Percentiles rank a stretch among this genome's conserved stretches.
phyloP scores from a whole-genome alignment of 2,329 filamentous ascomycete species.

The Colletotrichum zoysiae region DNA sequence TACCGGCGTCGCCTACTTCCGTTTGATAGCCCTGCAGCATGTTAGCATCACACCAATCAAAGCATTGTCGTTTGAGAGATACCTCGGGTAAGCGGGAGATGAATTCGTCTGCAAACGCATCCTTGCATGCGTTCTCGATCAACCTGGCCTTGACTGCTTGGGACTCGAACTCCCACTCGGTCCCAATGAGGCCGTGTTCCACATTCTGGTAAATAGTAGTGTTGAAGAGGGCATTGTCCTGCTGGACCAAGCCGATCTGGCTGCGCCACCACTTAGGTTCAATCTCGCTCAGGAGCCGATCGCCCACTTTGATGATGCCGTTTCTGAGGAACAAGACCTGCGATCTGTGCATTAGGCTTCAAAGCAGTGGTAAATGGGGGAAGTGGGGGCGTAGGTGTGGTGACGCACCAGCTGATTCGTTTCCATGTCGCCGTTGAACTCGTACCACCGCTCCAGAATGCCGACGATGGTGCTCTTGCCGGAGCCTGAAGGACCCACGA shows the following conservation, averaged over 20 bases:
- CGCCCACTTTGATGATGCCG: conserved; percentile 36
- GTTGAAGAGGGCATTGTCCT: conserved; percentile 67
- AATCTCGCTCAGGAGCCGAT: conserved; percentile 68
- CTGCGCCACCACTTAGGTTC: conserved; percentile 93
- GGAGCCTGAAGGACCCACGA: conserved; percentile 52
- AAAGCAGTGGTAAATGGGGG: conserved; percentile 79
- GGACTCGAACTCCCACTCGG: conserved; percentile 52
- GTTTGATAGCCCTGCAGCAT: conserved; percentile 66
- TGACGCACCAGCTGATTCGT: conserved; percentile 53
- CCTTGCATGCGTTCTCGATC: conserved; percentile 61
- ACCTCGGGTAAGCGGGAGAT: conserved; percentile 61
- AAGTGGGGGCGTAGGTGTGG: conserved; percentile 70
- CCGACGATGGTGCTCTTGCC: conserved; percentile 57
- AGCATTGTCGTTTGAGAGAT: conserved; percentile 47
- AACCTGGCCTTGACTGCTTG: conserved; percentile 56
- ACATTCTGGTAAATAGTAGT: conserved; percentile 66
- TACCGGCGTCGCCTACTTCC: conserved; percentile 73
- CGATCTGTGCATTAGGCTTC: conserved; percentile 27
- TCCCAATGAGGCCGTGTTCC: conserved; percentile 56
- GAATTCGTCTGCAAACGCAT: conserved; percentile 66
- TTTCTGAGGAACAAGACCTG: conserved; percentile 54
- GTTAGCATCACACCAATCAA: conserved; percentile 21
- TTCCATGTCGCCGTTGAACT: conserved; percentile 41
- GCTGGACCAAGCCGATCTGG: conserved; percentile 91
- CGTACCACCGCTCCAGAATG: conserved; percentile 56